phyloP scores from a whole-genome alignment of 495 filamentous ascomycete species.

The Apiosordaria backusii region DNA sequence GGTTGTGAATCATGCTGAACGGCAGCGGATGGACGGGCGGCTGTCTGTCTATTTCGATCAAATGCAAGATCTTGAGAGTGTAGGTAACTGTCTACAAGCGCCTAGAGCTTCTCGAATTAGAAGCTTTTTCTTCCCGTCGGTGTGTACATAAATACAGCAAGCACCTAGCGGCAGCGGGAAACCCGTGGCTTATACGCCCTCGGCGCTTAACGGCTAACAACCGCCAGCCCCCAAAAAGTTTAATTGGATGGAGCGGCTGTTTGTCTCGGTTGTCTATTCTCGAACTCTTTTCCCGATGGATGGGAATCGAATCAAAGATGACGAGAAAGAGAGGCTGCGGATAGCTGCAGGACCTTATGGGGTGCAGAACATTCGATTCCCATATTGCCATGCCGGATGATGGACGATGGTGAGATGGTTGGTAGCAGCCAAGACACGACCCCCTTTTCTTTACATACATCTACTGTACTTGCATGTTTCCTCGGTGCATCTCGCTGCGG shows the following conservation, averaged over 20 bases:
- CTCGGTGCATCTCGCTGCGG: neutral
- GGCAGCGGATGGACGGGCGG: too few relatives aligned
- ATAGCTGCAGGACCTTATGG: neutral
- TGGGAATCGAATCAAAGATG: neutral
- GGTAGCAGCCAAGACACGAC: neutral
- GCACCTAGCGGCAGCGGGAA: neutral
- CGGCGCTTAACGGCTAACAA: neutral
- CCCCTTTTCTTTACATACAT: neutral
- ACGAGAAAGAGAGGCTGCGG: neutral
- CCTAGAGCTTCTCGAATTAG: too few relatives aligned
- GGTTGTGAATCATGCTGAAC: neutral
- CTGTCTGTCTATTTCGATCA: too few relatives aligned
- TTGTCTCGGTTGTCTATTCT: neutral
- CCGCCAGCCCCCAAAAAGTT: neutral
- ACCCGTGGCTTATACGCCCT: neutral
- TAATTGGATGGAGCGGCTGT: neutral
- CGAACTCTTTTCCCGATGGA: neutral
- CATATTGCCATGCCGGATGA: neutral
- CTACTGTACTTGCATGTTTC: neutral
- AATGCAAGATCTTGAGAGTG: too few relatives aligned
- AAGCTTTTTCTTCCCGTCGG: neutral
- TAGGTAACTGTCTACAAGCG: too few relatives aligned
- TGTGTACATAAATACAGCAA: neutral
- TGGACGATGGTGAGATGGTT: neutral
- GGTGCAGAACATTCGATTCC: neutral